Evolutionary conservation across 2,329 filamentous ascomycete species (phyloP).

Genomic region (Colletotrichum sp.): DNA sequence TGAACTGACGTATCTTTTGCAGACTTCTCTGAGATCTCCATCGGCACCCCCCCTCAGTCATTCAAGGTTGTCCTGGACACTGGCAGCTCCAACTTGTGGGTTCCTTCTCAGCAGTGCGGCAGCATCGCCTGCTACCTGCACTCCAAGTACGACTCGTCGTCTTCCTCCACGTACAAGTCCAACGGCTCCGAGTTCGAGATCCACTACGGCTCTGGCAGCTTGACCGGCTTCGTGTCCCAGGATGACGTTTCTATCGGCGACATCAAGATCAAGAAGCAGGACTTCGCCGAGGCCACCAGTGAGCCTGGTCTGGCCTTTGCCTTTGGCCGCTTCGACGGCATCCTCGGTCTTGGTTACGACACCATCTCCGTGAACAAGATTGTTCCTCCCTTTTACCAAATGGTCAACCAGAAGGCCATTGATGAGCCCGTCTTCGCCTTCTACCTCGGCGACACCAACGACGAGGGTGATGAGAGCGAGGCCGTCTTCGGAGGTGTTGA

Average conservation of each 20-base stretch:
- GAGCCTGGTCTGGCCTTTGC: slow-evolving; percentile 98
- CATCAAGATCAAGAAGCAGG: slow-evolving; percentile 83
- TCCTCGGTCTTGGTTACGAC: slow-evolving; percentile 92
- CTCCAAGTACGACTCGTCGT: slow-evolving; percentile 90
- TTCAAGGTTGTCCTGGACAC: slow-evolving; percentile 99
- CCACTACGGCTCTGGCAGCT: slow-evolving; percentile 90
- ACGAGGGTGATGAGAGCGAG: slow-evolving; percentile 77
- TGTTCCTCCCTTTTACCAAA: slow-evolving; percentile 93
- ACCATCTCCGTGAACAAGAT: slow-evolving; percentile 97
- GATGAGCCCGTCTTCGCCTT: slow-evolving; percentile 96
- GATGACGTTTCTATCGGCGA: slow-evolving; percentile 89
- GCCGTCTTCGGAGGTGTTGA: slow-evolving; percentile 90
- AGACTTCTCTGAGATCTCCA: slow-evolving; percentile 97
- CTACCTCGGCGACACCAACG: slow-evolving; percentile 81
- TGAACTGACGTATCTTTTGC: not conserved
- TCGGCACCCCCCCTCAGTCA: slow-evolving; percentile 88
- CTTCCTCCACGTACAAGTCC: slow-evolving; percentile 89
- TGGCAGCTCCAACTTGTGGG: slow-evolving; percentile 98
- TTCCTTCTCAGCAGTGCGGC: slow-evolving; percentile 85
- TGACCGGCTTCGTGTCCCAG: slow-evolving; percentile 92
- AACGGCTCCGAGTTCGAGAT: slow-evolving; percentile 95
- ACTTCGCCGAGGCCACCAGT: slow-evolving; percentile 94
- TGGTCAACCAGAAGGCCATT: slow-evolving; percentile 86
- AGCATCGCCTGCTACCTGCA: slow-evolving; percentile 99
- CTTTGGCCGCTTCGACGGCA: slow-evolving; percentile 97